Evolutionary conservation across 768 basidiomycete genomes (phyloP).

Genomic region (Pleurotus cornucopiae): DNA sequence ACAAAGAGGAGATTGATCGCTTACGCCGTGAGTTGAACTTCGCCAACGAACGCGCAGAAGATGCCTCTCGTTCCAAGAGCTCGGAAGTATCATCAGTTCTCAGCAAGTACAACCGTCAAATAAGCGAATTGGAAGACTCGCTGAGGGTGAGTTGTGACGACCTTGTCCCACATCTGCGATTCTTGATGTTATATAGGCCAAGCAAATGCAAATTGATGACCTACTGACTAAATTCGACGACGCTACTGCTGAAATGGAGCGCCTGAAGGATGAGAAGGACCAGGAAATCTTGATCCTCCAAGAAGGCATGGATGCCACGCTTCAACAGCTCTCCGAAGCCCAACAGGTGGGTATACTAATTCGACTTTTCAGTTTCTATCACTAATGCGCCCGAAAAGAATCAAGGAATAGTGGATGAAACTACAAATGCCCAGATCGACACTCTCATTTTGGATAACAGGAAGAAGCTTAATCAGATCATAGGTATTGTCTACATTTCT

Average conservation of each 20-base stretch:
- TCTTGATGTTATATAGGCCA: slow-evolving; percentile 49
- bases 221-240: slow-evolving; percentile 77
- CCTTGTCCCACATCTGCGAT: background rate
- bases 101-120: slow-evolving; percentile 91
- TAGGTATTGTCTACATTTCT: slow-evolving; percentile 45
- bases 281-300: slow-evolving; percentile 94
- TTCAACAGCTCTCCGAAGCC: slow-evolving; percentile 81
- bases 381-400: slow-evolving; percentile 39
- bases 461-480: slow-evolving; percentile 97
- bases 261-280: slow-evolving; percentile 90
- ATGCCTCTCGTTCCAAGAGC: slow-evolving; percentile 85
- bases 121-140: slow-evolving; percentile 95
- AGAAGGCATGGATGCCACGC: slow-evolving; percentile 90
- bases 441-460: slow-evolving; percentile 93
- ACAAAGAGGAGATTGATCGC: slow-evolving; percentile 94
- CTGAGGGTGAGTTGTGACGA: slow-evolving; percentile 57
- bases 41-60: slow-evolving; percentile 97
- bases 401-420: slow-evolving; percentile 81
- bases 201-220: slow-evolving; percentile 96
- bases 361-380: slow-evolving; percentile 1
- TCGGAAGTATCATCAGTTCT: slow-evolving; percentile 88
- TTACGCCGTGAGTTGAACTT: slow-evolving; percentile 88
- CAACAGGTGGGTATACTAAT: slow-evolving; percentile 58
- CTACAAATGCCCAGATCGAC: slow-evolving; percentile 96
- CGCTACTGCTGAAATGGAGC: slow-evolving; percentile 72